phyloP scores from a whole-genome alignment of 331 rosid genomes.

The Telfairia occidentalis region DNA sequence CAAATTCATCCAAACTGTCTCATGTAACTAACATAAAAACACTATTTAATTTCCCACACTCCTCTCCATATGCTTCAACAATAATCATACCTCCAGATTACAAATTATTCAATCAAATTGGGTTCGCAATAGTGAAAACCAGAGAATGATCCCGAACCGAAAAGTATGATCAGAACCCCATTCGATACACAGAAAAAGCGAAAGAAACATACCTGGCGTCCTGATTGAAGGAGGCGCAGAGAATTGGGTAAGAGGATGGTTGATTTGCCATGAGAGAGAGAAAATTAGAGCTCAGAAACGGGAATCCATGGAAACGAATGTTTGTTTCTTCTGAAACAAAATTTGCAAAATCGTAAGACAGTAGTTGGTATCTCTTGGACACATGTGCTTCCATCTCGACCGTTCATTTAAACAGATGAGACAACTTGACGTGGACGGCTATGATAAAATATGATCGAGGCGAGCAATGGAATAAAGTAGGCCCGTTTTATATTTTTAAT shows the following conservation, averaged over 20 bases:
- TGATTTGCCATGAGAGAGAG: conserved; percentile 39
- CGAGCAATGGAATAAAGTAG: too few species aligned
- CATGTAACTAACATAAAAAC: not conserved
- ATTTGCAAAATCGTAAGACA: not conserved
- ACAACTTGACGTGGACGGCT: not conserved
- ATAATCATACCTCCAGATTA: not conserved
- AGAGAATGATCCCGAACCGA: not conserved
- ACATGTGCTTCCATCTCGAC: not conserved
- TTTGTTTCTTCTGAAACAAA: not conserved
- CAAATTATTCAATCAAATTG: not conserved
- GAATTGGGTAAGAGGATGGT: conserved; percentile 43
- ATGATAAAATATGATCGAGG: not conserved
- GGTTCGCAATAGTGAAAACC: too few species aligned
- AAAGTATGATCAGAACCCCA: not conserved
- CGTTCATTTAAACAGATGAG: not conserved
- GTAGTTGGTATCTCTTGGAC: not conserved
- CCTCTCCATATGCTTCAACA: not conserved
- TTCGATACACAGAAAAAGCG: not conserved
- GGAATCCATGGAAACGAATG: not conserved
- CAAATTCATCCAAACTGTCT: too few species aligned
- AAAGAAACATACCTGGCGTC: conserved; percentile 42
- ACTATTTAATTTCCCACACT: not conserved
- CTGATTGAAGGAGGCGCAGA: conserved; percentile 89
- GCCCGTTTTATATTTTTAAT: too few species aligned
- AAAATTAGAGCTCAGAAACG: not conserved